Percentiles rank a stretch among this genome's conserved stretches.
Conservation (phyloP, 2,329 filamentous ascomycete genomes). For the Aspergillus glaucus region DNA sequence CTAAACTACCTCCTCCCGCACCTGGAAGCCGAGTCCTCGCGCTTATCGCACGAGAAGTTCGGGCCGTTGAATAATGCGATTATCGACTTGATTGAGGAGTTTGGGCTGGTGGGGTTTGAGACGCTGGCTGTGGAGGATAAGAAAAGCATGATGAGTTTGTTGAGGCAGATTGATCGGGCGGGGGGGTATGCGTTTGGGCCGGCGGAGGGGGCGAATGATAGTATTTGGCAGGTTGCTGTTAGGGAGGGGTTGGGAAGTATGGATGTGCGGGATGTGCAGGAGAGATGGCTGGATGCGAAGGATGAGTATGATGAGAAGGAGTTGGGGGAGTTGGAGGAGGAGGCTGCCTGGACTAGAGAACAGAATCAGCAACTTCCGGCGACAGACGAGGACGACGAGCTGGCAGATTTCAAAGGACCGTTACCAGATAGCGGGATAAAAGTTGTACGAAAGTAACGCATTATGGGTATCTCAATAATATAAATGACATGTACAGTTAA, state of each 20-base stretch:
- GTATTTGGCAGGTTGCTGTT: constrained; percentile 95
- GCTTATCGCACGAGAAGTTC: constrained; percentile 67
- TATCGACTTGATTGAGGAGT: constrained; percentile 78
- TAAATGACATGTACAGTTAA: constrained; percentile 7
- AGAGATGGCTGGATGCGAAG: constrained; percentile 88
- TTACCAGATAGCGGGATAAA: constrained; percentile 62
- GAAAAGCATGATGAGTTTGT: constrained; percentile 87
- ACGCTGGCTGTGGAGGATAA: constrained; percentile 95
- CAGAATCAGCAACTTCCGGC: constrained; percentile 23
- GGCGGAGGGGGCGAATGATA: constrained; percentile 88
- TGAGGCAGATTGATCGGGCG: constrained; percentile 84
- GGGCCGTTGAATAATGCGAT: constrained; percentile 79
- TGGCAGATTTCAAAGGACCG: constrained; percentile 27
- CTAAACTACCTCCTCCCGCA: constrained; percentile 75
- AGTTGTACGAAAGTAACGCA: constrained; percentile 55
- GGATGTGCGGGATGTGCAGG: constrained; percentile 85
- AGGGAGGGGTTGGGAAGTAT: constrained; percentile 62
- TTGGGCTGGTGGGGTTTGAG: constrained; percentile 84
- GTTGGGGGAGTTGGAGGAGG: constrained; percentile 65
- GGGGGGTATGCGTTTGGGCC: constrained; percentile 89
- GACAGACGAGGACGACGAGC: constrained; percentile 30
- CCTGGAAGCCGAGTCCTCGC: constrained; percentile 71
- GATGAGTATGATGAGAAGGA: constrained; percentile 82
- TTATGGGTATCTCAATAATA: constrained; percentile 21
- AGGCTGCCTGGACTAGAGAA: constrained; percentile 50